These are phyloP conservation scores for Phytophthora capsici DNA, from an alignment of 352 stramenopile species.

Conservation along the genomic window DNA sequence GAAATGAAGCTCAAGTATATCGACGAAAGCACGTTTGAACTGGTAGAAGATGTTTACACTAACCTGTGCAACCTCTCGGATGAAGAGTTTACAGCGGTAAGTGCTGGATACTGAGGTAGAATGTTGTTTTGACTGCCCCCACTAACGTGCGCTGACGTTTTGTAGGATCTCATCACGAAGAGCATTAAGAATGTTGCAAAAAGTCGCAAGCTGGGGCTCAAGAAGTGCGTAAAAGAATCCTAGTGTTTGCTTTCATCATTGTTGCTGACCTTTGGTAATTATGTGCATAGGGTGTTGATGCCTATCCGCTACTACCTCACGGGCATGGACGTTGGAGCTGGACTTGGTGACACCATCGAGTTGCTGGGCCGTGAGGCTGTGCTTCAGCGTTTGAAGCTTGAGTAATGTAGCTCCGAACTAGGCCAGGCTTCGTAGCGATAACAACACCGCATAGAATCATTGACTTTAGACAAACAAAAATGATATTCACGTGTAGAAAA, in stretches of 20 bases:
- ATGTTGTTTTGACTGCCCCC: neutral
- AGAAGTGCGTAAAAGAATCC: constrained; percentile 65
- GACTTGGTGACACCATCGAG: constrained; percentile 84
- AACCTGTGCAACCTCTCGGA: constrained; percentile 58
- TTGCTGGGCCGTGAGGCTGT: constrained; percentile 70
- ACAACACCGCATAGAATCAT: neutral
- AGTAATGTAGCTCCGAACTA: constrained; percentile 10
- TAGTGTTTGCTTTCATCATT: neutral
- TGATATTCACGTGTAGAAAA: constrained; percentile 26
- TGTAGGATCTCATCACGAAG: constrained; percentile 78
- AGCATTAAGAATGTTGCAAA: constrained; percentile 82
- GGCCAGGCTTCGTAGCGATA: neutral
- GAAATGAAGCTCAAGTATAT: constrained; percentile 84
- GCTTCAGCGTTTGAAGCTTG: constrained; percentile 50
- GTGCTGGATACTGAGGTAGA: neutral
- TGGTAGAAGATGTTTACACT: constrained; percentile 56
- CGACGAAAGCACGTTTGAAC: constrained; percentile 57
- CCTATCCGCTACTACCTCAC: constrained; percentile 88
- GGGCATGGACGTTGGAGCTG: constrained; percentile 85
- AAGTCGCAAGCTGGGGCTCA: constrained; percentile 76
- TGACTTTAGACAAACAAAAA: constrained; percentile 23
- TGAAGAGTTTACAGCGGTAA: constrained; percentile 73
- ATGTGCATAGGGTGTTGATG: constrained; percentile 77
- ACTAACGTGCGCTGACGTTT: neutral
- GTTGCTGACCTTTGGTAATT: constrained; percentile 4